Percentiles rank a stretch among this genome's conserved stretches.
Conservation (phyloP, 805 yeast species). For the Tetrapisispora arboricola region DNA sequence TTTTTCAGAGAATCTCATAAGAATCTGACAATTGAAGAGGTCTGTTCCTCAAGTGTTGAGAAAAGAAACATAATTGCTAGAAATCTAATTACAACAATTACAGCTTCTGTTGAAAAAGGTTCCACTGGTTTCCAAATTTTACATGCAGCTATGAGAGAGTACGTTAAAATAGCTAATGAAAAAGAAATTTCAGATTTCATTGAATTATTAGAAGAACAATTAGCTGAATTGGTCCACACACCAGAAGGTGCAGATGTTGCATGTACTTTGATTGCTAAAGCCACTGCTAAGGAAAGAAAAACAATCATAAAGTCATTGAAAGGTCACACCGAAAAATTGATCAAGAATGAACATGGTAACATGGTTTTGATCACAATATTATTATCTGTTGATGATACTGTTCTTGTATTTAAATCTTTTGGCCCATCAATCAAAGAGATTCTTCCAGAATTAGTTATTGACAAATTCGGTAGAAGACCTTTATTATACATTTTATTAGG, state of each 20-base stretch:
- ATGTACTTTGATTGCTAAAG: conserved; percentile 62
- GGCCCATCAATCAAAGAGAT: conserved; percentile 38
- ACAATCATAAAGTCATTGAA: conserved; percentile 59
- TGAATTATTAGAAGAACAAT: conserved; percentile 74
- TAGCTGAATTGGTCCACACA: conserved; percentile 92
- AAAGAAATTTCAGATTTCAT: conserved; percentile 70
- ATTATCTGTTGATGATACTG: conserved; percentile 90
- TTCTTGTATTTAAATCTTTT: conserved; percentile 65
- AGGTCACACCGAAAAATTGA: conserved; percentile 63
- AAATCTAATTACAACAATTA: conserved; percentile 73
- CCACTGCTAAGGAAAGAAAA: conserved; percentile 90
- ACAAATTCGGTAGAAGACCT: conserved; percentile 83
- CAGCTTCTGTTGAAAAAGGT: conserved; percentile 88
- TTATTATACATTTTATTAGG: conserved; percentile 73
- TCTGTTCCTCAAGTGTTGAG: conserved; percentile 58
- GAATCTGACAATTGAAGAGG: conserved; percentile 52
- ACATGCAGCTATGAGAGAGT: conserved; percentile 94
- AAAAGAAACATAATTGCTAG: conserved; percentile 64
- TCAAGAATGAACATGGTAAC: conserved; percentile 81
- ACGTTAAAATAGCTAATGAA: conserved; percentile 54
- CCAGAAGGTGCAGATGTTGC: conserved; percentile 93
- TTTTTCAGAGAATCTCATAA: conserved; percentile 70
- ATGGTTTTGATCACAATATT: conserved; percentile 66
- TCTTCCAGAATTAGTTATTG: conserved; percentile 45
- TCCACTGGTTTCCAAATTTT: conserved; percentile 92